Evolutionary conservation across 2,329 filamentous ascomycete species (phyloP), one percentile per base, ranked within the genome.

Genomic region (Microascus cirrosus): DNA sequence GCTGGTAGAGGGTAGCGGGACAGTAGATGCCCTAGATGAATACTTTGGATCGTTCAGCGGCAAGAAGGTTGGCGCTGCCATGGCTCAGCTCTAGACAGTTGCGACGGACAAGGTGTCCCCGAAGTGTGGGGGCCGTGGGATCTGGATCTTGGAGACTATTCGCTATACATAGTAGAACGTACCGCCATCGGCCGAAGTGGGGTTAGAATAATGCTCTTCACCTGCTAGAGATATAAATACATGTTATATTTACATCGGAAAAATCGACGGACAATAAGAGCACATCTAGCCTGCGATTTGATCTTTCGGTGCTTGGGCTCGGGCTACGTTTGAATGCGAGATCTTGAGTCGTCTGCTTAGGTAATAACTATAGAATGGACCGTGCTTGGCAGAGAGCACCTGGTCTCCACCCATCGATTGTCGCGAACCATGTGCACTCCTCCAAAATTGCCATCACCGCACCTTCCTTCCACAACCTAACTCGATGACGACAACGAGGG

Each of bases 11-110:
- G 92, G 91, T 0, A 82, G 73, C 59, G 89, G 84, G 18, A 96
- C 91, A 0, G 84, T 89, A 0, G 88, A 95, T 65, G 89, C 85
- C 18, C 73, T 96, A 64, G 89, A 96, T 66, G 78, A 81, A 62
- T 96, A 95, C 69, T 96, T 96, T 71, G 78, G 79, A 5, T 71
- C 84, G 1, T 92, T 95, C 64, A 81, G 80, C 58, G 81, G 82
- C 12, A 90, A 87, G 74, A 77, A 74, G 59, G 62, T 81, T 20
- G 76, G 77, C 3, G 61, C 32, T 12, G 20, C 48, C 35, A 39
- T 42, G 55, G 55, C 55, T 18, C 55, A 57, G 32, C n/a, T 57
- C n/a, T 57, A 57, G 20, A 12, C 2, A n/a, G 12, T n/a, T n/a
- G 13, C 28, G 2, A 45, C 3, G 39, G 13, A 45, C 15, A 2